Base-by-base conservation (phyloP, 805 yeast species). In the Metschnikowia peoriensis region DNA sequence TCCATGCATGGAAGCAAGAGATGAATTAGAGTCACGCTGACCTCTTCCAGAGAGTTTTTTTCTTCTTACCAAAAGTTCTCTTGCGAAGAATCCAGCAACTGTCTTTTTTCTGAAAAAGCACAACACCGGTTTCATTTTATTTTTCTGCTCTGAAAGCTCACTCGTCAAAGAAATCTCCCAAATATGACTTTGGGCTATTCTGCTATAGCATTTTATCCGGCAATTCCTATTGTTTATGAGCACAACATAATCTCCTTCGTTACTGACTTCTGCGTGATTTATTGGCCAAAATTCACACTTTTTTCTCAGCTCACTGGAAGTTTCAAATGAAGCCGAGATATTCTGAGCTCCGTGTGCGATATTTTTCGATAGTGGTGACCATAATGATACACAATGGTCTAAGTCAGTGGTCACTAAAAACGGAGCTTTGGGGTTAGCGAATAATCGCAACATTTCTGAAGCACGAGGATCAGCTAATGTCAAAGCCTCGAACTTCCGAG, bases 351-450 rank as follows among this genome's bases (percentile, higher is more conserved):
- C 32, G 0, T 57, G 54, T 3, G 42, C 44, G 8, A 49, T 40
- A 16, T 54, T 44, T 17, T 63, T 66, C 9, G 55, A 35, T 50
- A 84, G 63, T 4, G 91, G 91, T 0, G 88, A 85, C 96, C 96
- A 89, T 10, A 88, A 81, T 34, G 82, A 66, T 4, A 89, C 76
- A 53, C 77, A 80, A 59, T 86, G 91, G 60, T 89, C 96, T 62
- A 89, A 70, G 4, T 92, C 93, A 28, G 86, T 78, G 1, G 88
- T 78, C 0, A 88, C 83, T 27, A 88, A 75, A 60, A 87, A 85
- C 2, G 89, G 83, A 48, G 82, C 76, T 12, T 80, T 71, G 17
- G 76, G 66, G 12, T 88, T 84, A 0, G 89, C 79, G n/a, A 76
- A 69, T 10, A 87, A 70, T 51, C 77, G 78, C 35, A 86, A 75